A percentile compares a stretch with the other conserved stretches of the same genome.
Conservation (phyloP, 2,329 filamentous ascomycete species). For the Cercospora zeina region DNA sequence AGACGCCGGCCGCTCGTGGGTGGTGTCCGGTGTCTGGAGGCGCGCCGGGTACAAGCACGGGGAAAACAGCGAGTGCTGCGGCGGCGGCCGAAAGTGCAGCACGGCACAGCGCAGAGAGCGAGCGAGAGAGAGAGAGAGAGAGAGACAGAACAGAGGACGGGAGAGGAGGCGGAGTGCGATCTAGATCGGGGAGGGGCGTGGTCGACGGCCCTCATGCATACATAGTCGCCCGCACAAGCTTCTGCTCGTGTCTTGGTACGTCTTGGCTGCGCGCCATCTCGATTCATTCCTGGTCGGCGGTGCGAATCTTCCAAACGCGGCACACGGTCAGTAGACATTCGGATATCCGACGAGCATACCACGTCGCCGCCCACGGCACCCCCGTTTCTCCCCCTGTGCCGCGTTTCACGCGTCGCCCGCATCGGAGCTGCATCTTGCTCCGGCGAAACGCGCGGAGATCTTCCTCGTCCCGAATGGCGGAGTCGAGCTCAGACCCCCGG, state of each 20-base stretch:
- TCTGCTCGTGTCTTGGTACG: constrained; percentile 6
- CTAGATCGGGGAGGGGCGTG: constrained; percentile 7
- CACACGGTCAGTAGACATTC: not conserved
- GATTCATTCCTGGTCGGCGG: not conserved
- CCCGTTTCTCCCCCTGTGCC: not conserved
- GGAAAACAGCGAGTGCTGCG: no score
- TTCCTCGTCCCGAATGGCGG: not conserved
- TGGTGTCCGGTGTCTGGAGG: not conserved
- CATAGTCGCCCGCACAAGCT: constrained; percentile 4
- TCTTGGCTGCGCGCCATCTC: constrained; percentile 10
- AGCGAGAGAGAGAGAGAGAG: not conserved
- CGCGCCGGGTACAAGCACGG: not conserved
- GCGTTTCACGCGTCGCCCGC: not conserved
- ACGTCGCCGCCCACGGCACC: not conserved
- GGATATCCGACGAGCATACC: not conserved
- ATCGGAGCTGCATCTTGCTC: not conserved
- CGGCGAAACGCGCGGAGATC: not conserved
- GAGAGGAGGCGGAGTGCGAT: not conserved
- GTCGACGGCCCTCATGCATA: not conserved
- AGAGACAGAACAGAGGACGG: not conserved
- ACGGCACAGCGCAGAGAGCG: not conserved
- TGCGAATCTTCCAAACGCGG: not conserved
- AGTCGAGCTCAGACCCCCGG: not conserved
- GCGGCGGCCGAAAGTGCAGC: no score
- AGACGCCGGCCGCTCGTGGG: not conserved